Conservation (phyloP, 768 basidiomycete genomes). For the Trametes punicea region DNA sequence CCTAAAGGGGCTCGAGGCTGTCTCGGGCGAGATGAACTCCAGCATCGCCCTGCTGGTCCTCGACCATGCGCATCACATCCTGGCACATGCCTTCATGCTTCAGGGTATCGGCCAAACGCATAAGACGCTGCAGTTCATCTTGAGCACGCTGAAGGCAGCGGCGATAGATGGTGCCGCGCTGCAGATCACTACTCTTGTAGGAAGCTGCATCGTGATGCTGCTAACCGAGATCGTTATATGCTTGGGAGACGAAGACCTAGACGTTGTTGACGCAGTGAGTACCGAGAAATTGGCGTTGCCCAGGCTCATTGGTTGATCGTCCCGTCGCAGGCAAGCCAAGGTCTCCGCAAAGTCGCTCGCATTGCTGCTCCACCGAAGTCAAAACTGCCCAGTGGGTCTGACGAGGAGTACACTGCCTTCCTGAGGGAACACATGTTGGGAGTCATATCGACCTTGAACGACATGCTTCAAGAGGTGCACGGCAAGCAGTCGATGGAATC, state of each 20-base stretch:
- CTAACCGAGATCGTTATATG: slow-evolving; percentile 73
- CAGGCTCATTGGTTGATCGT: slow-evolving; percentile 23
- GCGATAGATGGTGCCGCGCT: slow-evolving; percentile 36
- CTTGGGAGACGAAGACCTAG: slow-evolving; percentile 65
- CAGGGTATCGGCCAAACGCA: slow-evolving; percentile 52
- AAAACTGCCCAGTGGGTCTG: slow-evolving; percentile 25
- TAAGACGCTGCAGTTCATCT: slow-evolving; percentile 58
- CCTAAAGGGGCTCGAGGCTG: slow-evolving; percentile 51
- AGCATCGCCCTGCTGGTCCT: slow-evolving; percentile 55
- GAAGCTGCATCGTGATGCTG: slow-evolving; percentile 64
- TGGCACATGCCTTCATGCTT: slow-evolving; percentile 66
- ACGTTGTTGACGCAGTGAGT: slow-evolving; percentile 44
- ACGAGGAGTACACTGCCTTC: slow-evolving; percentile 50
- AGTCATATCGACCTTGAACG: slow-evolving; percentile 80
- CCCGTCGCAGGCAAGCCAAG: slow-evolving; percentile 43
- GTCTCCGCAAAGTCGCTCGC: slow-evolving; percentile 43
- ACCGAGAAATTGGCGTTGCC: background rate
- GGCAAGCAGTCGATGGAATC: slow-evolving; percentile 66
- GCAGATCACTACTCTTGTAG: slow-evolving; percentile 50
- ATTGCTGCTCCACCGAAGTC: slow-evolving; percentile 27
- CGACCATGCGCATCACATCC: slow-evolving; percentile 53
- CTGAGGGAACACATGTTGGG: slow-evolving; percentile 79
- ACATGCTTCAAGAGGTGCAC: slow-evolving; percentile 79
- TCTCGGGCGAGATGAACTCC: slow-evolving; percentile 51
- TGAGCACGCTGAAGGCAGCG: slow-evolving; percentile 52